phyloP scores from a whole-genome alignment of 2,329 filamentous ascomycete species.

The Colletotrichum brevisporum region DNA sequence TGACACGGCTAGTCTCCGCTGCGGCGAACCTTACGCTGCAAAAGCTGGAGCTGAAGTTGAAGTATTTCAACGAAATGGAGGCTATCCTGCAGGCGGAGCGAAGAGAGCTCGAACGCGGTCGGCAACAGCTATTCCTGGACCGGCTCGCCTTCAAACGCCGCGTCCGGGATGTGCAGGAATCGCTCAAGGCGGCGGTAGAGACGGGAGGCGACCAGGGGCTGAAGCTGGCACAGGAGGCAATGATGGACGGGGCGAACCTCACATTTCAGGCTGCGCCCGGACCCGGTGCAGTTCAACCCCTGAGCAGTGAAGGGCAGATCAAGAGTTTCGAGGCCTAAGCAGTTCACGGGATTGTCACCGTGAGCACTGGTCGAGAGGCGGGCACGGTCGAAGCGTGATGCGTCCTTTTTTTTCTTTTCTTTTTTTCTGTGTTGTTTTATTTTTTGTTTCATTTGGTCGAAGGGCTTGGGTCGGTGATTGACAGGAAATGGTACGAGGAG shows the following conservation, averaged over 20 bases:
- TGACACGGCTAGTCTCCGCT: slow-evolving; percentile 92
- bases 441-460: not conserved
- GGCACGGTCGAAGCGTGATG: not conserved
- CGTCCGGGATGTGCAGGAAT: slow-evolving; percentile 85
- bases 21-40: slow-evolving; percentile 95
- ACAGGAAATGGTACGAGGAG: slow-evolving; percentile 35
- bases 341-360: not conserved
- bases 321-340: slow-evolving; percentile 70
- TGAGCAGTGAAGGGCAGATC: slow-evolving; percentile 67
- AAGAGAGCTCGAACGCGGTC: slow-evolving; percentile 89
- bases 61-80: slow-evolving; percentile 98
- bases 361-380: not conserved
- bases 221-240: slow-evolving; percentile 62
- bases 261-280: slow-evolving; percentile 64
- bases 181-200: slow-evolving; percentile 70
- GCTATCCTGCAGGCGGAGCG: slow-evolving; percentile 91
- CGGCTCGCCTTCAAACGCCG: slow-evolving; percentile 90
- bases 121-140: slow-evolving; percentile 95
- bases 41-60: slow-evolving; percentile 95
- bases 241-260: slow-evolving; percentile 66
- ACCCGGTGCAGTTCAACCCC: slow-evolving; percentile 64
- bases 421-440: not conserved
- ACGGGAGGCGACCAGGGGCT: slow-evolving; percentile 65
- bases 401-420: slow-evolving; percentile 5
- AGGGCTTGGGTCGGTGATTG: slow-evolving; percentile 32